A percentile compares a stretch with the other conserved stretches of the same genome.
These are phyloP conservation scores for Alternaria conjuncta DNA, from an alignment of 2,329 filamentous ascomycete species.

Conservation along the genomic window DNA sequence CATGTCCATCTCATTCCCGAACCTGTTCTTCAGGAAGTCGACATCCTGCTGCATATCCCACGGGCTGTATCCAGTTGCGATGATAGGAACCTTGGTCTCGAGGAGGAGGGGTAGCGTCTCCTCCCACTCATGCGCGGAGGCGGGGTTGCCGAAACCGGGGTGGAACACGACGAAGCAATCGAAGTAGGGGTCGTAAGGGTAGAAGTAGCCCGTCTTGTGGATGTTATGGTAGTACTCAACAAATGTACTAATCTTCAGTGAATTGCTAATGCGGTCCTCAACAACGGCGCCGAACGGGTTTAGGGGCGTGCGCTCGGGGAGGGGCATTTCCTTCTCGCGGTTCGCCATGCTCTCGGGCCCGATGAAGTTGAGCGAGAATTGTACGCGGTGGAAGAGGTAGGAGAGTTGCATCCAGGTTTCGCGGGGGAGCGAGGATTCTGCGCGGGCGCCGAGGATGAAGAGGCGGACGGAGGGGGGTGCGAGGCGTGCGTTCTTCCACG, in stretches of 20 bases:
- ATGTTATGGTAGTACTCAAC: conserved; percentile 98
- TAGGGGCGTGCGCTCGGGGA: conserved; percentile 79
- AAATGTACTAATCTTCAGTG: conserved; percentile 96
- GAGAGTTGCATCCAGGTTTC: conserved; percentile 93
- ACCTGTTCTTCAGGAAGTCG: conserved; percentile 85
- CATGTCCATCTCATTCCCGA: conserved; percentile 88
- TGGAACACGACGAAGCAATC: conserved; percentile 98
- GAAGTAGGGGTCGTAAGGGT: conserved; percentile 96
- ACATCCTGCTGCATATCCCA: conserved; percentile 94
- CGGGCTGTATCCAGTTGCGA: conserved; percentile 95
- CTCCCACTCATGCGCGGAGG: conserved; percentile 91
- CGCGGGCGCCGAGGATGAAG: conserved; percentile 92
- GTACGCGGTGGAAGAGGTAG: conserved; percentile 92
- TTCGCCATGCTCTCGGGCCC: conserved; percentile 96
- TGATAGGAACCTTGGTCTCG: conserved; percentile 93
- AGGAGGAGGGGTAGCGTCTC: conserved; percentile 87
- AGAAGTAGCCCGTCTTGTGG: conserved; percentile 87
- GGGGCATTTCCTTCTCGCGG: conserved; percentile 88
- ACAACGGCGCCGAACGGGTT: conserved; percentile 96
- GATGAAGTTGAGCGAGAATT: conserved; percentile 91
- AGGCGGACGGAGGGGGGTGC: conserved; percentile 88
- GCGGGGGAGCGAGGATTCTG: conserved; percentile 94
- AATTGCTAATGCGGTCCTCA: conserved; percentile 85
- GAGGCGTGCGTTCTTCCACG: conserved; percentile 79
- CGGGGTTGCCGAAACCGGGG: conserved; percentile 92